Conservation (phyloP, 2,329 filamentous ascomycete species). For the Penicillium sp. region DNA sequence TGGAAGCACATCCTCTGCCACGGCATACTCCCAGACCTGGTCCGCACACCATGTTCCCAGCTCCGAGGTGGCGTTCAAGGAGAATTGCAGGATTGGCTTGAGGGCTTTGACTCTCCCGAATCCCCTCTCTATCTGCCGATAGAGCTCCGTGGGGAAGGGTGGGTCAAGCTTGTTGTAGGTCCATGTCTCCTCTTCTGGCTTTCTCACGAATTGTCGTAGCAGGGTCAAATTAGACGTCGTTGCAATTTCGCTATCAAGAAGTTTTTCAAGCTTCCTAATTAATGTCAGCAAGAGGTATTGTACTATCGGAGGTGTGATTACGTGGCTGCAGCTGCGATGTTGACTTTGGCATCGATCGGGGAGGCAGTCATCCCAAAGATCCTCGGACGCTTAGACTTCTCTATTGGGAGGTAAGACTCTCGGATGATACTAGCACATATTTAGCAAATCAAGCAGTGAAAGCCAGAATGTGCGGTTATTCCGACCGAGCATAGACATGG, state of each 20-base stretch:
- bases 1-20: constrained; percentile 61
- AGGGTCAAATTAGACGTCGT: constrained; percentile 65
- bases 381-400: constrained; percentile 58
- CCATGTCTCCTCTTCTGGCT: constrained; percentile 59
- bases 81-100: constrained; percentile 57
- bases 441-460: not conserved
- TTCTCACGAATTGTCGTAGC: constrained; percentile 57
- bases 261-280: constrained; percentile 63
- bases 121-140: constrained; percentile 53
- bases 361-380: constrained; percentile 98
- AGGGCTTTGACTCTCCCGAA: constrained; percentile 56
- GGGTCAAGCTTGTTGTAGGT: constrained; percentile 53
- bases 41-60: constrained; percentile 86
- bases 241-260: constrained; percentile 79
- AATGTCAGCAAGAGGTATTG: constrained; percentile 4
- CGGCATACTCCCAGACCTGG: constrained; percentile 69
- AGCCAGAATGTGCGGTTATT: not conserved
- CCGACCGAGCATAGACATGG: constrained; percentile 74
- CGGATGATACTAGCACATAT: constrained; percentile 67
- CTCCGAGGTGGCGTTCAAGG: constrained; percentile 59
- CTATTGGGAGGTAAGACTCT: constrained; percentile 68
- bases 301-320: constrained; percentile 23
- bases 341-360: constrained; percentile 77
- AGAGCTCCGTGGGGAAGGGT: constrained; percentile 64
- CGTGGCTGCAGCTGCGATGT: constrained; percentile 67